Percentiles rank a stretch among this genome's conserved stretches.
Evolutionary conservation across 2,329 filamentous ascomycete genomes (phyloP).

Genomic region (Cordyceps farinosa): DNA sequence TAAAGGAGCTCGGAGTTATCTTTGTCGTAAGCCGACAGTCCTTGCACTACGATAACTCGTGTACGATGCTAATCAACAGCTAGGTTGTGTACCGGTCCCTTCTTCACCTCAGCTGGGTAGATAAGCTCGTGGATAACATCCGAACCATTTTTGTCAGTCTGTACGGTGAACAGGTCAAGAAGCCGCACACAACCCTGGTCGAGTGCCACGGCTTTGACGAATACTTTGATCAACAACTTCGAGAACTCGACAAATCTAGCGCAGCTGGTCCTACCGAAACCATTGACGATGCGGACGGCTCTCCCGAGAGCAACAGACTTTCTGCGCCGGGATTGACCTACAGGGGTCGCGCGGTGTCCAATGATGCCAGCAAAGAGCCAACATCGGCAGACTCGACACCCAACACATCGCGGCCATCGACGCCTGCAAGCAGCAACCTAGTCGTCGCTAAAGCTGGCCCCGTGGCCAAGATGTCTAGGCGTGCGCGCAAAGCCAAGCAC

Average conservation of each 20-base stretch:
- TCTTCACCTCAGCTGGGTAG: slow-evolving; percentile 92
- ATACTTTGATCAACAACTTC: slow-evolving; percentile 91
- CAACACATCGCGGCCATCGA: slow-evolving; percentile 73
- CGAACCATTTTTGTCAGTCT: slow-evolving; percentile 86
- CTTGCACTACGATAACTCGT: slow-evolving; percentile 19
- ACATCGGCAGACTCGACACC: slow-evolving; percentile 67
- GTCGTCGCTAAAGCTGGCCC: slow-evolving; percentile 72
- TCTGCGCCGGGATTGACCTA: slow-evolving; percentile 39
- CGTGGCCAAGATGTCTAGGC: slow-evolving; percentile 71
- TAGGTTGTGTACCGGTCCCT: slow-evolving; percentile 96
- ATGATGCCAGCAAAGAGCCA: slow-evolving; percentile 32
- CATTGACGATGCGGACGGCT: slow-evolving; percentile 24
- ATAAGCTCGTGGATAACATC: slow-evolving; percentile 93
- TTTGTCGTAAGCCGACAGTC: slow-evolving; percentile 53
- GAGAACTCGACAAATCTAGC: slow-evolving; percentile 67
- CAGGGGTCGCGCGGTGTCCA: slow-evolving; percentile 34
- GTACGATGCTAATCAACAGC: neutral
- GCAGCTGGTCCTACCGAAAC: slow-evolving; percentile 28
- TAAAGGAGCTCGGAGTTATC: slow-evolving; percentile 89
- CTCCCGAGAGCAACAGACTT: slow-evolving; percentile 21
- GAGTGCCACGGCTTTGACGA: slow-evolving; percentile 79
- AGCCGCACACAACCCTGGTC: slow-evolving; percentile 71
- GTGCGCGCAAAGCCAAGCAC: slow-evolving; percentile 69
- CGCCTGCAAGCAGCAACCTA: slow-evolving; percentile 61
- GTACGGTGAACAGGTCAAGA: slow-evolving; percentile 83